Evolutionary conservation across 345 rosid species (phyloP).

Genomic region (Corymbia maculata): DNA sequence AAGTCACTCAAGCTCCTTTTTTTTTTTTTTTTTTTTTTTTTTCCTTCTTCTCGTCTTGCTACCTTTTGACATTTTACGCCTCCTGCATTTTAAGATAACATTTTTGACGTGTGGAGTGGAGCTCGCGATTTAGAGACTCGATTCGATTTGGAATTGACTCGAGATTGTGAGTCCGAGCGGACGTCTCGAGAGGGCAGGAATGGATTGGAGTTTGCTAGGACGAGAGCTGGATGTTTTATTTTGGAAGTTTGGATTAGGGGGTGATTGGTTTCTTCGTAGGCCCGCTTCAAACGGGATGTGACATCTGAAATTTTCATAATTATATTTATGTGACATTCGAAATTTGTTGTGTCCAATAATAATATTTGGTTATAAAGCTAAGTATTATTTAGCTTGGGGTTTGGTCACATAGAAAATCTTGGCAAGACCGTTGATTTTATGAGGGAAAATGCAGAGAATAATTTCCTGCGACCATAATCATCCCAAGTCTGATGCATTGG

Average conservation of each 20-base stretch:
- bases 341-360: rapidly evolving
- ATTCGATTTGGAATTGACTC: background rate
- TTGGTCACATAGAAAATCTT: background rate
- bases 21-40: background rate
- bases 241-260: background rate
- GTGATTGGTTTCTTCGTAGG: no score
- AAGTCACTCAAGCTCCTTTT: background rate
- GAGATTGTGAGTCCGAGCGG: background rate
- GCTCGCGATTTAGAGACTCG: rapidly evolving
- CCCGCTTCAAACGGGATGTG: no score
- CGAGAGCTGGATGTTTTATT: rapidly evolving
- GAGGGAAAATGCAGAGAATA: background rate
- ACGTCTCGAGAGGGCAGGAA: background rate
- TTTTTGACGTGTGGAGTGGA: background rate
- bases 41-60: no score
- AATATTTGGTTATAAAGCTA: background rate
- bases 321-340: background rate
- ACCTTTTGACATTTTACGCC: background rate
- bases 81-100: background rate
- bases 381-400: background rate
- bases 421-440: background rate
- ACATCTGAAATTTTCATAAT: background rate
- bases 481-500: background rate
- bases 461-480: background rate
- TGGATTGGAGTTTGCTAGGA: background rate